phyloP scores from a whole-genome alignment of 805 yeast genomes.

The Lipomyces anomalus region DNA sequence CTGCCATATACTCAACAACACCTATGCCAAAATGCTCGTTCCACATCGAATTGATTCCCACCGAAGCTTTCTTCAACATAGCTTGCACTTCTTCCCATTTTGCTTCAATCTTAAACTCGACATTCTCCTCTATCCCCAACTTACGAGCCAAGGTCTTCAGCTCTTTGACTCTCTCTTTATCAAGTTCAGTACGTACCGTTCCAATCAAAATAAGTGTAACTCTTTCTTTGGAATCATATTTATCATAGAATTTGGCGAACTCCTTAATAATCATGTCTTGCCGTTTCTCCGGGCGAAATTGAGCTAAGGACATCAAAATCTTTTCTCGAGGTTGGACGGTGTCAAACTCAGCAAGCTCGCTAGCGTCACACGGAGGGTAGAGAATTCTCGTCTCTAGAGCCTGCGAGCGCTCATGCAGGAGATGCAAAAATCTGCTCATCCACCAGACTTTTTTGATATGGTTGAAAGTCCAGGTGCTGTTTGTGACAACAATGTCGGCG shows the following conservation, averaged over 20 bases:
- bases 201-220: conserved; percentile 79
- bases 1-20: conserved; percentile 84
- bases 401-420: conserved; percentile 18
- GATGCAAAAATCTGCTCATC: conserved; percentile 19
- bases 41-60: conserved; percentile 97
- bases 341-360: conserved; percentile 30
- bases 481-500: conserved; percentile 62
- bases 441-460: conserved; percentile 69
- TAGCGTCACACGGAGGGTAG: conserved; percentile 89
- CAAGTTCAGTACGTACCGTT: conserved; percentile 67
- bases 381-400: conserved; percentile 43
- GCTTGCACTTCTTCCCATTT: conserved; percentile 56
- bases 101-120: conserved; percentile 65
- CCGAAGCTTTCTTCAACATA: conserved; percentile 51
- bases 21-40: conserved; percentile 98
- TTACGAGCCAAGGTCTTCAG: conserved; percentile 44
- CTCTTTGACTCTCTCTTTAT: conserved; percentile 50
- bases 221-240: conserved; percentile 29
- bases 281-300: conserved; percentile 92
- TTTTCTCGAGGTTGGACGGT: conserved; percentile 20
- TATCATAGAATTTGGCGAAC: conserved; percentile 46
- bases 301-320: conserved; percentile 64
- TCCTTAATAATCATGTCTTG: conserved; percentile 65
- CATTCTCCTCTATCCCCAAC: conserved; percentile 40
- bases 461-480: conserved; percentile 86